Conservation (phyloP, 352 stramenopile species). For the Pythium aristosporum region DNA sequence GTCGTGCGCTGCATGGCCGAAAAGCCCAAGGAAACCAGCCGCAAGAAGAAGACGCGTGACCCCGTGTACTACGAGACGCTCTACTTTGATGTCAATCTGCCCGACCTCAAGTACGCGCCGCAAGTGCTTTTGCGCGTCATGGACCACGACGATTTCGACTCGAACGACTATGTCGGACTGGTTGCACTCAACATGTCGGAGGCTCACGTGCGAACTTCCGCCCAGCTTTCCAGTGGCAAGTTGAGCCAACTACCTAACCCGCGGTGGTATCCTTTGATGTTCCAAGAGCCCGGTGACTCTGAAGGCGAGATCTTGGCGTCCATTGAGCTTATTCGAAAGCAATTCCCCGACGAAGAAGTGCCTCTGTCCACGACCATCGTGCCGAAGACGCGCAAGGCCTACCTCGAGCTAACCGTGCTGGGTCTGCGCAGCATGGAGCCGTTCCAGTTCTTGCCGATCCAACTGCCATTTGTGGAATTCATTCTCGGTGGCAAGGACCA, state of each 20-base stretch:
- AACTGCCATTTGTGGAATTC: slow-evolving; percentile 88
- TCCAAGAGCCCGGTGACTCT: slow-evolving; percentile 73
- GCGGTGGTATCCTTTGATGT: slow-evolving; percentile 75
- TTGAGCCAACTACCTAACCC: slow-evolving; percentile 51
- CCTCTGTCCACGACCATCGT: slow-evolving; percentile 52
- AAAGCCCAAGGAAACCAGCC: slow-evolving; percentile 68
- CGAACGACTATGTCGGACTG: slow-evolving; percentile 68
- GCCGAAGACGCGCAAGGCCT: slow-evolving; percentile 68
- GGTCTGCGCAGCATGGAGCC: slow-evolving; percentile 86
- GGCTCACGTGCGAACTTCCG: slow-evolving; percentile 62
- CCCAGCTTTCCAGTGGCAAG: slow-evolving; percentile 50
- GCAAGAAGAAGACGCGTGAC: slow-evolving; percentile 79
- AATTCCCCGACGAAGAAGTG: slow-evolving; percentile 64
- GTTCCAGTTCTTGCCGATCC: slow-evolving; percentile 88
- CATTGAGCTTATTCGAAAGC: slow-evolving; percentile 70
- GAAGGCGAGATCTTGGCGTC: slow-evolving; percentile 81
- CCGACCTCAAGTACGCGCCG: slow-evolving; percentile 69
- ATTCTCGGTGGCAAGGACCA: slow-evolving; percentile 83
- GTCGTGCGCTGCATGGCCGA: slow-evolving; percentile 79
- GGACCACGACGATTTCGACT: slow-evolving; percentile 78
- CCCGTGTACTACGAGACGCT: slow-evolving; percentile 88
- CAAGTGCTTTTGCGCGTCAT: slow-evolving; percentile 82
- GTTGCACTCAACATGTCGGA: slow-evolving; percentile 67
- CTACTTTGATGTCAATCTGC: slow-evolving; percentile 85
- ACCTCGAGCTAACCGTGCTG: slow-evolving; percentile 83